These are phyloP conservation scores for Nemania abortiva DNA, from an alignment of 2,329 filamentous ascomycete species.

Conservation along the genomic window DNA sequence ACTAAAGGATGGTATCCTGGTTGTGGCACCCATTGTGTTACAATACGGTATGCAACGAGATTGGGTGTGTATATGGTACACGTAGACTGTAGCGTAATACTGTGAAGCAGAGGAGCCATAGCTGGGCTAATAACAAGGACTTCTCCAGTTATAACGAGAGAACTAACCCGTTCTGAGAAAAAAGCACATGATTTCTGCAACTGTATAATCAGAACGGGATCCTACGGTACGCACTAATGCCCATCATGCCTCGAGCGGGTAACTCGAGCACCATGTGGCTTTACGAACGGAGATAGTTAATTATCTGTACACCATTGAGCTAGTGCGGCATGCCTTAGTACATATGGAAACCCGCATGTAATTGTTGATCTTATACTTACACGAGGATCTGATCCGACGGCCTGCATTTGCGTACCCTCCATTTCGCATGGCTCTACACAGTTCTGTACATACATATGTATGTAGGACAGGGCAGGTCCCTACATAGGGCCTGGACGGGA, in stretches of 20 bases:
- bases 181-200: slow-evolving; percentile 2
- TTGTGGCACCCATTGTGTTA: background rate
- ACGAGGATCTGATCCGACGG: slow-evolving; percentile 12
- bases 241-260: background rate
- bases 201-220: slow-evolving; percentile 8
- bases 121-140: background rate
- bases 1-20: background rate
- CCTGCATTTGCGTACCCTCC: slow-evolving; percentile 5
- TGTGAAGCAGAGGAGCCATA: slow-evolving; percentile 11
- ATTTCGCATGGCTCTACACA: background rate
- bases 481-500: too few relatives aligned
- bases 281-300: slow-evolving; percentile 7
- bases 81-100: background rate
- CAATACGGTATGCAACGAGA: background rate
- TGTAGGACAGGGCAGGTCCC: too few relatives aligned
- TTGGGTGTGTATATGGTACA: background rate
- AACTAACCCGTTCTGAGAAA: slow-evolving; percentile 6
- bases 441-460: too few relatives aligned
- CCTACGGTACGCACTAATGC: slow-evolving; percentile 9
- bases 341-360: slow-evolving; percentile 9
- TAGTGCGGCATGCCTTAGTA: background rate
- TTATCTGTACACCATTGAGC: slow-evolving; percentile 6
- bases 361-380: slow-evolving; percentile 22
- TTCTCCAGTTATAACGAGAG: background rate
- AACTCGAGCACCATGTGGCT: slow-evolving; percentile 26